Evolutionary conservation across 768 basidiomycete species (phyloP).

Genomic region (Leccinum longicurvipes): DNA sequence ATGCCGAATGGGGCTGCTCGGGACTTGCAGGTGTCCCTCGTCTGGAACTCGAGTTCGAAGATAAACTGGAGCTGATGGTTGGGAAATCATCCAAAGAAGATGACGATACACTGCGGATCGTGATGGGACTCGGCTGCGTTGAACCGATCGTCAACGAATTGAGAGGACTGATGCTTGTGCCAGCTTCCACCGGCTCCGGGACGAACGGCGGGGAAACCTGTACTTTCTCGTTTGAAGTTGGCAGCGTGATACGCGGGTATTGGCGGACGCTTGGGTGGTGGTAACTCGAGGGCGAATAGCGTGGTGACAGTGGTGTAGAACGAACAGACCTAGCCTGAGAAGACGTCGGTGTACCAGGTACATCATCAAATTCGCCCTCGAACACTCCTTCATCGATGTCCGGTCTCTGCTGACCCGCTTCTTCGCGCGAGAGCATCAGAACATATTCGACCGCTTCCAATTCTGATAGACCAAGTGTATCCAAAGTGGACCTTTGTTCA

Average conservation of each 20-base stretch:
- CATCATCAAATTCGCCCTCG: slow-evolving; percentile 42
- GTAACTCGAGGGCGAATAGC: slow-evolving; percentile 19
- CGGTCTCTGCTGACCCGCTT: slow-evolving; percentile 9
- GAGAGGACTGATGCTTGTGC: slow-evolving; percentile 32
- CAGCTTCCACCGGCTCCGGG: slow-evolving; percentile 57
- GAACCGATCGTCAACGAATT: slow-evolving; percentile 7
- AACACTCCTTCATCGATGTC: slow-evolving; percentile 53
- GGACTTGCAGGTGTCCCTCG: slow-evolving; percentile 15
- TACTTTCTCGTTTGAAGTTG: slow-evolving; percentile 47
- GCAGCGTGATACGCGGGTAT: slow-evolving; percentile 25
- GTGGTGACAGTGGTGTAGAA: slow-evolving; percentile 5
- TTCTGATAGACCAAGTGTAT: slow-evolving; percentile 69
- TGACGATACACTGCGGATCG: slow-evolving; percentile 11
- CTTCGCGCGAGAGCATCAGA: slow-evolving; percentile 82
- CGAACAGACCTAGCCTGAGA: slow-evolving; percentile 9
- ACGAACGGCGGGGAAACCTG: slow-evolving; percentile 50
- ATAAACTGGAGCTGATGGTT: slow-evolving; percentile 30
- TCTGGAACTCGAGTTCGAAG: slow-evolving; percentile 22
- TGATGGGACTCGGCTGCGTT: slow-evolving; percentile 8
- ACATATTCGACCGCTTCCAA: slow-evolving; percentile 75
- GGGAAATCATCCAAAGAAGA: slow-evolving; percentile 34
- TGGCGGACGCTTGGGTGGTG: slow-evolving; percentile 23
- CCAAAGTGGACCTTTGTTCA: slow-evolving; percentile 56
- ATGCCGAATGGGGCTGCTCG: slow-evolving; percentile 31
- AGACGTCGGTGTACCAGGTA: slow-evolving; percentile 13